These are phyloP conservation scores for Ogataea neopini DNA, from an alignment of 805 yeast species.

Conservation along the genomic window DNA sequence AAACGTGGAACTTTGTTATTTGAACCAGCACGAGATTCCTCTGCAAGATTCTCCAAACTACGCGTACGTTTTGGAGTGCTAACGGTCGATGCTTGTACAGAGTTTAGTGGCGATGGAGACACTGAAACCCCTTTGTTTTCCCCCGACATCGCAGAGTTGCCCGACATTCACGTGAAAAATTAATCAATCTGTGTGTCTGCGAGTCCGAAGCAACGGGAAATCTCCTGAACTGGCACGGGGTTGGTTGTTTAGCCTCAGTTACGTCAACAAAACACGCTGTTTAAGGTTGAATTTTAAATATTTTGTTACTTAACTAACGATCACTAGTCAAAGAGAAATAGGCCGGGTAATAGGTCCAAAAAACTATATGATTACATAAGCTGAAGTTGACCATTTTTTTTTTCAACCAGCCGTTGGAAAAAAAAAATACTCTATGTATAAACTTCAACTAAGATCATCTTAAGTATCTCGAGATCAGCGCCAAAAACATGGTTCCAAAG, in stretches of 20 bases:
- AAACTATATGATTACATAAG: background rate
- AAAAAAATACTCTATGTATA: background rate
- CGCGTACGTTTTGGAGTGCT: constrained; percentile 17
- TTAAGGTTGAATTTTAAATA: background rate
- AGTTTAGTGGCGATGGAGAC: constrained; percentile 4
- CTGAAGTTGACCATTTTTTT: background rate
- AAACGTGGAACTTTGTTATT: constrained; percentile 5
- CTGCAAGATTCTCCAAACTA: constrained; percentile 7
- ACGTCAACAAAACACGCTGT: background rate
- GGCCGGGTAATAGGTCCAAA: background rate
- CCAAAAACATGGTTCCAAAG: constrained; percentile 23
- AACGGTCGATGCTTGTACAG: background rate
- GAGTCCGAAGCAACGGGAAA: background rate
- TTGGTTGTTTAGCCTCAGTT: background rate
- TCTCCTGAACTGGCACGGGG: background rate
- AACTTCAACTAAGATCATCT: background rate
- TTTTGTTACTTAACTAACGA: background rate
- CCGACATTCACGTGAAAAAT: constrained; percentile 1
- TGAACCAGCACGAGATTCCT: background rate
- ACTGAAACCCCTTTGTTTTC: constrained; percentile 2
- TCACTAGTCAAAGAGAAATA: background rate
- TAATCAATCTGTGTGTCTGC: background rate
- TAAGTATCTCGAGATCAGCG: background rate
- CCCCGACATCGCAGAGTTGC: background rate
- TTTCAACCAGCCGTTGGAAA: background rate